Conservation (phyloP, 768 basidiomycete species). For the Cystofilobasidium capitatum region DNA sequence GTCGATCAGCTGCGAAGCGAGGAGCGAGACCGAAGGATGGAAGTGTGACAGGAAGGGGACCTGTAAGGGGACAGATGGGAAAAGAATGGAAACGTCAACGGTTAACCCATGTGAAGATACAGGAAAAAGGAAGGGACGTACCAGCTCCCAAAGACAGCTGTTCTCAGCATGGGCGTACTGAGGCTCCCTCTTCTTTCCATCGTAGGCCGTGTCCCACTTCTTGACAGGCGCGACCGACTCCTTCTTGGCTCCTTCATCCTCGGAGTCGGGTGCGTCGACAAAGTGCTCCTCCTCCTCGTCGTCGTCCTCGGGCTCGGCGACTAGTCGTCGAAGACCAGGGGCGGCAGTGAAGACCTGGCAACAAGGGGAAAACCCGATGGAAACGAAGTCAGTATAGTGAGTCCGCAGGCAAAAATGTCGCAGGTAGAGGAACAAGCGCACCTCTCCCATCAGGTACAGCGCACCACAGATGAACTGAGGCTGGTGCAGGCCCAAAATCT, state of each 20-base stretch:
- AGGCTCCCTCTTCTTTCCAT: constrained; percentile 82
- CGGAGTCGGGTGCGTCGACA: constrained; percentile 33
- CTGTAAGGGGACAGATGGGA: constrained; percentile 40
- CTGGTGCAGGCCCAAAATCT: constrained; percentile 64
- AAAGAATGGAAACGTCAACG: not conserved
- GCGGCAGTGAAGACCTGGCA: constrained; percentile 48
- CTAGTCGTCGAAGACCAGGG: constrained; percentile 45
- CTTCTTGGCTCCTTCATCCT: constrained; percentile 19
- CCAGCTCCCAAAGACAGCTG: constrained; percentile 82
- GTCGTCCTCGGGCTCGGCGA: constrained; percentile 43
- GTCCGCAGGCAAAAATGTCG: not conserved
- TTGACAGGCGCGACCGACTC: constrained; percentile 12
- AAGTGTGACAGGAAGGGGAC: constrained; percentile 72
- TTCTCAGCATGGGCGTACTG: constrained; percentile 69
- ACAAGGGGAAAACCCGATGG: constrained; percentile 33
- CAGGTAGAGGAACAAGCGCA: constrained; percentile 43
- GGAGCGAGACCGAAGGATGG: constrained; percentile 80
- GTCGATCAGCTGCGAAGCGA: constrained; percentile 67
- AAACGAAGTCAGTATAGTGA: constrained; percentile 44
- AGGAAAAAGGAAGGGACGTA: constrained; percentile 42
- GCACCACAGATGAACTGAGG: constrained; percentile 84
- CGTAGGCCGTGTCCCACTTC: constrained; percentile 48
- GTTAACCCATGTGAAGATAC: not conserved
- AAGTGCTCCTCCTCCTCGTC: constrained; percentile 39
- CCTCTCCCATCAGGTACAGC: constrained; percentile 69